phyloP scores from a whole-genome alignment of 495 filamentous ascomycete genomes.

The Talaromyces ruber region DNA sequence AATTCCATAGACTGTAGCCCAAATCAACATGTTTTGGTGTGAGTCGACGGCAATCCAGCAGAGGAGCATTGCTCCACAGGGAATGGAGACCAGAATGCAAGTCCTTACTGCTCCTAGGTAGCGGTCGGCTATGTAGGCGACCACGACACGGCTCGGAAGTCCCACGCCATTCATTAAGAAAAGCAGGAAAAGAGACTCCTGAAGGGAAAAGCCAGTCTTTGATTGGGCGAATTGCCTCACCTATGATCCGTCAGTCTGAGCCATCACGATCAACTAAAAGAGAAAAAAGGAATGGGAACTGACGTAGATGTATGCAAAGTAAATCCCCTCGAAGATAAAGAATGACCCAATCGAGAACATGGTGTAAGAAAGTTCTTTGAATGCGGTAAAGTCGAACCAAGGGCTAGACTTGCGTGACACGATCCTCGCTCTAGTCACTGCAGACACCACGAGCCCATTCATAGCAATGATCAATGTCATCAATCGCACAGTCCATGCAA shows the following conservation, averaged over 20 bases:
- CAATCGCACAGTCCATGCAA: constrained; percentile 70
- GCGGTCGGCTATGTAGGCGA: constrained; percentile 38
- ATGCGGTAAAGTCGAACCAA: constrained; percentile 58
- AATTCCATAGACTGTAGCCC: not conserved
- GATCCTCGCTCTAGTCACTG: constrained; percentile 52
- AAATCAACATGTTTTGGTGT: not conserved
- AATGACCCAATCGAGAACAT: constrained; percentile 61
- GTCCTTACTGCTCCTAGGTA: constrained; percentile 8
- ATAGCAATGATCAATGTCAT: constrained; percentile 65
- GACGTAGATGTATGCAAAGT: constrained; percentile 67
- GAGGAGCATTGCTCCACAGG: not conserved
- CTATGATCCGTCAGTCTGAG: not conserved
- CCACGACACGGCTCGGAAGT: not conserved
- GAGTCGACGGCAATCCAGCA: not conserved
- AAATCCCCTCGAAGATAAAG: constrained; percentile 58
- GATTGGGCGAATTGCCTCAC: constrained; percentile 1
- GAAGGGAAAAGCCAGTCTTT: not conserved
- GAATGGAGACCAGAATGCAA: not conserved
- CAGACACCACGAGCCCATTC: constrained; percentile 41
- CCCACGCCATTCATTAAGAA: not conserved
- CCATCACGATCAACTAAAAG: not conserved
- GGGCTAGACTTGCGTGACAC: constrained; percentile 55
- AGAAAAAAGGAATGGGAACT: not conserved
- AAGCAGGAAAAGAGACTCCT: not conserved
- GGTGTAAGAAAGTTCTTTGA: constrained; percentile 55